Evolutionary conservation across 2,329 filamentous ascomycete species (phyloP).

Genomic region (Penicillium sp.): DNA sequence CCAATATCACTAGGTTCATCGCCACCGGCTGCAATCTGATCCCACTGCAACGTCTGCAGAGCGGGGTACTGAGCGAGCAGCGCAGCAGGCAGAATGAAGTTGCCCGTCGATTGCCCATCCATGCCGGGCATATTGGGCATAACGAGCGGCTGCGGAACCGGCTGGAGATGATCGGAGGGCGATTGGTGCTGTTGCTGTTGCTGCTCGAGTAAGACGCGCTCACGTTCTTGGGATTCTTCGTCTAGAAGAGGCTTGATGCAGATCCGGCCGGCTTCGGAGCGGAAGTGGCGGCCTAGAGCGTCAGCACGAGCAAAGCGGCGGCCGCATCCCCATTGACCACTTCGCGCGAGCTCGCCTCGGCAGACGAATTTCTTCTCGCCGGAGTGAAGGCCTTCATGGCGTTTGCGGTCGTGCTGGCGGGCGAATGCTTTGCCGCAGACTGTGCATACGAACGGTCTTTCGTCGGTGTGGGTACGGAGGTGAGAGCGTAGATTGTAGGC

Average conservation of each 20-base stretch:
- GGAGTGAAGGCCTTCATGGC: conserved; percentile 91
- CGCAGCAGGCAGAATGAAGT: conserved; percentile 76
- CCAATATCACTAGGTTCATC: conserved; percentile 60
- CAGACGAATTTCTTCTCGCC: conserved; percentile 99
- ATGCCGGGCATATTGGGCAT: conserved; percentile 62
- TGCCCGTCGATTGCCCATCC: conserved; percentile 54
- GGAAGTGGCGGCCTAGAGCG: conserved; percentile 88
- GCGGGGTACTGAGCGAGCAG: conserved; percentile 89
- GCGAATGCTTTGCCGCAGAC: conserved; percentile 97
- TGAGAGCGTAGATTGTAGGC: conserved; percentile 97
- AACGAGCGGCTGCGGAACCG: conserved; percentile 54
- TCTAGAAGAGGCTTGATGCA: conserved; percentile 97
- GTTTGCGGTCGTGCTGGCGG: conserved; percentile 92
- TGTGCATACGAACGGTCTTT: conserved; percentile 93
- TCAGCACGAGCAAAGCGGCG: conserved; percentile 92
- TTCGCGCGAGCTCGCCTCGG: conserved; percentile 79
- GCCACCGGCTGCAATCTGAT: conserved; percentile 62
- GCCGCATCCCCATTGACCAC: conserved; percentile 86
- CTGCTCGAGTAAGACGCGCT: conserved; percentile 70
- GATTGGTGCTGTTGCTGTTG: conserved; percentile 55
- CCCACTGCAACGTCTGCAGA: conserved; percentile 86
- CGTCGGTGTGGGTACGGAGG: conserved; percentile 91
- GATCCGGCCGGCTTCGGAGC: conserved; percentile 88
- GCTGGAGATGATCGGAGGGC: conserved; percentile 59
- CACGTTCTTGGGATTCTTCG: conserved; percentile 81